phyloP scores from a whole-genome alignment of 2,329 filamentous ascomycete species.

The Alternaria arborescens region DNA sequence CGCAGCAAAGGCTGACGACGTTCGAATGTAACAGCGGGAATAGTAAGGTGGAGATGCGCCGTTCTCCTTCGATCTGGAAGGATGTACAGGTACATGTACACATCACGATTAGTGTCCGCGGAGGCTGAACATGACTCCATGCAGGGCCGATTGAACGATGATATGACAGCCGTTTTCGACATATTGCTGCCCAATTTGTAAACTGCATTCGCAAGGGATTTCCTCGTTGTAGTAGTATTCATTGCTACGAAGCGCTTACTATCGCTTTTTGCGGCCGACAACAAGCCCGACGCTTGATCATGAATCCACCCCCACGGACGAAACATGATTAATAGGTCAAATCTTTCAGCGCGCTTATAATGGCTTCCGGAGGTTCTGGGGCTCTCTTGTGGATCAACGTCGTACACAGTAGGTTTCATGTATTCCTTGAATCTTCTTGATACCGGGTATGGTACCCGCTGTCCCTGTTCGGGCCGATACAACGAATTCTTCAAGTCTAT shows the following conservation, averaged over 20 bases:
- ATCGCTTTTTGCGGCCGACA: neutral
- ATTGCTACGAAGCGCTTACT: neutral
- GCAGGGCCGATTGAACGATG: slow-evolving; percentile 1
- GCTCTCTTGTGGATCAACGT: slow-evolving; percentile 4
- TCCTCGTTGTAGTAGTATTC: neutral
- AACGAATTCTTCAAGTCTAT: neutral
- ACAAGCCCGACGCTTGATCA: neutral
- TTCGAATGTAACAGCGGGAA: slow-evolving; percentile 5
- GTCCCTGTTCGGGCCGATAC: neutral
- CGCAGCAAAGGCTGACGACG: slow-evolving; percentile 4
- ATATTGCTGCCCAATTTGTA: slow-evolving; percentile 3
- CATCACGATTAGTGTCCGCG: slow-evolving; percentile 7
- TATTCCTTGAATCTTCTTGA: neutral
- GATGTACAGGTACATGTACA: slow-evolving; percentile 9
- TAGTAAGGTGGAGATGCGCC: slow-evolving; percentile 2
- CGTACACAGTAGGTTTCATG: neutral
- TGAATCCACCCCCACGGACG: slow-evolving; percentile 1
- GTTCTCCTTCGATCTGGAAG: slow-evolving; percentile 1
- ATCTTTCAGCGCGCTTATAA: neutral
- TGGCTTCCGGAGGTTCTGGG: neutral
- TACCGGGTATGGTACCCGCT: neutral
- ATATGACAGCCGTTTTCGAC: slow-evolving; percentile 5
- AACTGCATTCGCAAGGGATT: slow-evolving; percentile 3
- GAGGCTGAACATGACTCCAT: slow-evolving; percentile 2
- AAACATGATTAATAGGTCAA: neutral